phyloP scores from a whole-genome alignment of 108 stramenopile genomes.

The Schizochytrium sp. region DNA sequence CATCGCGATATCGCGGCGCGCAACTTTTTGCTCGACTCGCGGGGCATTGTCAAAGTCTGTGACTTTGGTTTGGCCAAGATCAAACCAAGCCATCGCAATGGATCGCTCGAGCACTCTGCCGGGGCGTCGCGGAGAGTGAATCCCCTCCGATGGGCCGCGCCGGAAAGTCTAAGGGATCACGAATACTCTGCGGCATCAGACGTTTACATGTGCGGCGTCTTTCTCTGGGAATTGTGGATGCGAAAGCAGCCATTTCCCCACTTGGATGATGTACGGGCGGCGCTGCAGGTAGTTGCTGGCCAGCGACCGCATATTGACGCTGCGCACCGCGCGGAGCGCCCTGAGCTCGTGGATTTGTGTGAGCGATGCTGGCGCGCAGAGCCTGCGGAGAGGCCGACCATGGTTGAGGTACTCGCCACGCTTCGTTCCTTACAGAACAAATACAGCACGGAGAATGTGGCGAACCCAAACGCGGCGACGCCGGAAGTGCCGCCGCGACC shows the following conservation, averaged over 20 bases:
- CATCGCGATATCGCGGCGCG: conserved; percentile 41
- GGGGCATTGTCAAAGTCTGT: conserved; percentile 19
- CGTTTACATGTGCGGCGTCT: conserved; percentile 32
- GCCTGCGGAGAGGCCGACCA: background rate
- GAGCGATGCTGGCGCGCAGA: background rate
- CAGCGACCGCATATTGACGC: background rate
- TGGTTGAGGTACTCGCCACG: background rate
- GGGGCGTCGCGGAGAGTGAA: background rate
- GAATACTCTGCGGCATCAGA: background rate
- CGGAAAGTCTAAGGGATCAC: conserved; percentile 18
- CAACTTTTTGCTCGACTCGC: conserved; percentile 31
- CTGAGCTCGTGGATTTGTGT: background rate
- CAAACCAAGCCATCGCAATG: conserved; percentile 8
- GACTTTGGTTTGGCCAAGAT: conserved; percentile 37
- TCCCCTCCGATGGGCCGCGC: conserved; percentile 31
- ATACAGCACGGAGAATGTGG: background rate
- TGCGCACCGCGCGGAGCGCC: background rate
- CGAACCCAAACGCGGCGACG: background rate
- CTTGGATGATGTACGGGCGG: background rate
- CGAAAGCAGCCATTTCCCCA: conserved; percentile 13
- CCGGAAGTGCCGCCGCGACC: too few relatives aligned
- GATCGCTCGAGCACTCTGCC: background rate
- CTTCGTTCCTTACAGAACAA: background rate
- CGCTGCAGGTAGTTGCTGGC: background rate
- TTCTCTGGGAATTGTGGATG: conserved; percentile 25